Evolutionary conservation across 1,284 basidiomycete species (phyloP).

Genomic region (Apiotrichum gamsii): DNA sequence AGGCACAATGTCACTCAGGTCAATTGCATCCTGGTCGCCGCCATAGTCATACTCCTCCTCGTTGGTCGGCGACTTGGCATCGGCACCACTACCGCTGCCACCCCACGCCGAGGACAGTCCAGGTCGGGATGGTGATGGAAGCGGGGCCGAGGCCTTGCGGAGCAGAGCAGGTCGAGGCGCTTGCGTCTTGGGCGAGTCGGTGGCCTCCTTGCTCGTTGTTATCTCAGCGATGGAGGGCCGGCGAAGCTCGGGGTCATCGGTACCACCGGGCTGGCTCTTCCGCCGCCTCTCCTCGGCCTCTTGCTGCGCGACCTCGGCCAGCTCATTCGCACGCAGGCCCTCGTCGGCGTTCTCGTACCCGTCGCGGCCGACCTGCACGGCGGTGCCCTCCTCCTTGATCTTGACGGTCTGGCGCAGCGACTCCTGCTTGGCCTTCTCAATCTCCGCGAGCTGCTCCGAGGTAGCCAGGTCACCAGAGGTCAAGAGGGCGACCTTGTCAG

Average conservation of each 20-base stretch:
- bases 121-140: not conserved
- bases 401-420: constrained; percentile 34
- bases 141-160: not conserved
- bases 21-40: constrained; percentile 25
- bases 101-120: constrained; percentile 16
- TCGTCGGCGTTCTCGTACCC: constrained; percentile 36
- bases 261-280: not conserved
- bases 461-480: constrained; percentile 36
- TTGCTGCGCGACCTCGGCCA: constrained; percentile 1
- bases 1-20: constrained; percentile 35
- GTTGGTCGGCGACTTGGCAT: not conserved
- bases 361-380: constrained; percentile 34
- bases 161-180: not conserved
- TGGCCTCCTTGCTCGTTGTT: not conserved
- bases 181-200: not conserved
- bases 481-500: constrained; percentile 31
- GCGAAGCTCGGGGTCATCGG: not conserved
- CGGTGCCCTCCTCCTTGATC: constrained; percentile 19
- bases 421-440: constrained; percentile 29
- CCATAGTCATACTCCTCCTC: constrained; percentile 5
- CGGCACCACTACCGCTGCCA: too few species aligned
- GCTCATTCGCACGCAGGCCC: constrained; percentile 4
- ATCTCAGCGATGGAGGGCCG: not conserved
- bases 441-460: constrained; percentile 29
- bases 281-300: constrained; percentile 14